A percentile compares a stretch with the other conserved stretches of the same genome.
These are phyloP conservation scores for Cryptococcus hybrid DNA, from an alignment of 1,284 basidiomycete genomes.

Conservation along the genomic window DNA sequence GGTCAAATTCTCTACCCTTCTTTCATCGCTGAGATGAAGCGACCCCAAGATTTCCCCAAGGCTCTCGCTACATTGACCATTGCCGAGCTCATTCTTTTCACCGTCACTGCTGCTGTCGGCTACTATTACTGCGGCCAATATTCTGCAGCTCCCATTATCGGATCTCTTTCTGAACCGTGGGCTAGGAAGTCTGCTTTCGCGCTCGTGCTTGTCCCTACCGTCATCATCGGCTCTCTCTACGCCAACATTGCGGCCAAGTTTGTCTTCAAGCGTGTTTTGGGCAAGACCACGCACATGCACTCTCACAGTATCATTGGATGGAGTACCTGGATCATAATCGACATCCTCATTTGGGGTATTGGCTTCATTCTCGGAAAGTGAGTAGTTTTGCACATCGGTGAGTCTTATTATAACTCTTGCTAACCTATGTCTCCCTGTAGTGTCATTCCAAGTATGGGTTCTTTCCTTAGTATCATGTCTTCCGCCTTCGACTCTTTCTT, in stretches of 20 bases:
- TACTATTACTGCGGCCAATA: constrained; percentile 54
- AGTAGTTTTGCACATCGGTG: constrained; percentile 12
- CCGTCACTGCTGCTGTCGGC: constrained; percentile 61
- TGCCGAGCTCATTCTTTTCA: constrained; percentile 61
- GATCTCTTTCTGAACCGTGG: constrained; percentile 49
- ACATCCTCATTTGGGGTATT: constrained; percentile 58
- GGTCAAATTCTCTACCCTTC: constrained; percentile 56
- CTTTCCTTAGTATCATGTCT: constrained; percentile 50
- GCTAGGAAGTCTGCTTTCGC: constrained; percentile 55
- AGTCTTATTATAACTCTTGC: background rate
- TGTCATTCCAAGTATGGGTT: constrained; percentile 27
- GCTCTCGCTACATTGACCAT: constrained; percentile 51
- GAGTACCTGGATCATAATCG: constrained; percentile 60
- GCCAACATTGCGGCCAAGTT: constrained; percentile 43
- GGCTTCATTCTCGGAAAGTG: constrained; percentile 62
- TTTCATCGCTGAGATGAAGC: constrained; percentile 52
- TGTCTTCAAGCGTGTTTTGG: constrained; percentile 48
- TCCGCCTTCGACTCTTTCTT: constrained; percentile 38
- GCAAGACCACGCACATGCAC: constrained; percentile 56
- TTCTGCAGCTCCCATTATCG: constrained; percentile 46
- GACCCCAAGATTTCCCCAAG: constrained; percentile 62
- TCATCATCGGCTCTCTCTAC: constrained; percentile 48
- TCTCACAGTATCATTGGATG: constrained; percentile 61
- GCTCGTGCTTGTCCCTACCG: constrained; percentile 43
- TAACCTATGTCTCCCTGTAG: background rate